Evolutionary conservation across 352 stramenopile genomes (phyloP), one percentile per base, ranked within the genome.

Genomic region (Globisporangium iwayamae): DNA sequence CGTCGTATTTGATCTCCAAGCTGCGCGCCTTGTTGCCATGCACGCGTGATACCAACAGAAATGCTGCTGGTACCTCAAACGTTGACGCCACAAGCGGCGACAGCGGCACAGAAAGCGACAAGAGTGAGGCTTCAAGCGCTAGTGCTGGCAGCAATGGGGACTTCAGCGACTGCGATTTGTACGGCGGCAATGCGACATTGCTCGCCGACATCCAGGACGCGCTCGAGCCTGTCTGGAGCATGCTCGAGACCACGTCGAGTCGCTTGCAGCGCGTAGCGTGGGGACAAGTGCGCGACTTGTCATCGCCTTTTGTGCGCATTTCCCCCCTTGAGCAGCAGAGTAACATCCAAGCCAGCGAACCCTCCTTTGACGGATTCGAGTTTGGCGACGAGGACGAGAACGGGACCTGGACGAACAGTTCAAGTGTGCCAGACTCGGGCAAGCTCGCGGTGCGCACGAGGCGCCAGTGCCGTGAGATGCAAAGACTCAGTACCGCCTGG

Each of bases 361-460:
- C 45, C 38, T 39, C 50, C 8, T 64, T 60, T 36, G 39, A 34
- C 25, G 56, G 30, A 10, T 28, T 43, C 50, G 63, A 56, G 13
- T 62, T 69, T 63, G 32, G 32, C 11, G 62, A 57, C 36, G 55
- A 46, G n/a, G 30, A 48, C 36, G 50, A 25, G 7, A 14, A 50
- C 8, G 28, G 22, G 10, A 41, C 43, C n/a, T 58, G 62, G 45
- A 11, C 28, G 8, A 48, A 25, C 13, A 51, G 1, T 11, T 34
- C 39, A 30, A 54, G 41, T 45, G 22, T 3, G 22, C 20, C 6
- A 18, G 25, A 53, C 8, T 45, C 48, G 5, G 20, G 14, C 5
- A 43, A 46, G 14, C 58, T 69, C 32, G 63, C 34, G 9, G 63
- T 69, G 56, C 63, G 57, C 13, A 69, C 63, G 8, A 14, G 63